phyloP scores from a whole-genome alignment of 2,329 filamentous ascomycete genomes.

The Davidsoniella neocaledoniae region DNA sequence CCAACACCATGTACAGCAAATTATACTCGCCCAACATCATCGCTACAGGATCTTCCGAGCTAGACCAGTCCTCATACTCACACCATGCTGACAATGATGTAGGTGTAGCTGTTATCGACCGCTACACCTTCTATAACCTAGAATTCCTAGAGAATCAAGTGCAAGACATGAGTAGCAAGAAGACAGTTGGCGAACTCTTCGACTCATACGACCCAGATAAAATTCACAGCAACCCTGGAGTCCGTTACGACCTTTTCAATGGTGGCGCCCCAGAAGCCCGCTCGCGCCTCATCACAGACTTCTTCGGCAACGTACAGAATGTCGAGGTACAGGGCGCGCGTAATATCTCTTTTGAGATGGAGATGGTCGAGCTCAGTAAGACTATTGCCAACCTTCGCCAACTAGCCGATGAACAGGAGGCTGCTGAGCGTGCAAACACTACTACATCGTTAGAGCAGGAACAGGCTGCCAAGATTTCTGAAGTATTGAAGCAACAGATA shows the following conservation, averaged over 20 bases:
- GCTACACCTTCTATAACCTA: slow-evolving; percentile 96
- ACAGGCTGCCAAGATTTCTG: no score
- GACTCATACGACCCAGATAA: slow-evolving; percentile 91
- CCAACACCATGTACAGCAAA: slow-evolving; percentile 97
- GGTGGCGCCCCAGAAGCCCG: slow-evolving; percentile 66
- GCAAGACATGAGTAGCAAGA: slow-evolving; percentile 67
- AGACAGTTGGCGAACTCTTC: slow-evolving; percentile 84
- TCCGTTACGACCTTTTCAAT: slow-evolving; percentile 87
- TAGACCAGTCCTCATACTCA: slow-evolving; percentile 92
- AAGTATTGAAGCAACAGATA: slow-evolving; percentile 12
- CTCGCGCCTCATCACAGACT: slow-evolving; percentile 76
- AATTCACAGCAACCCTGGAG: slow-evolving; percentile 82
- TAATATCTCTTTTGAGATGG: slow-evolving; percentile 46
- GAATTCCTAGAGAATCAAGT: slow-evolving; percentile 91
- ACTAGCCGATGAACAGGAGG: slow-evolving; percentile 30
- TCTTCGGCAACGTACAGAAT: slow-evolving; percentile 96
- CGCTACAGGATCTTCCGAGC: slow-evolving; percentile 86
- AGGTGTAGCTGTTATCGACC: slow-evolving; percentile 92
- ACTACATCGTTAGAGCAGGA: background rate
- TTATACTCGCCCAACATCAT: slow-evolving; percentile 98
- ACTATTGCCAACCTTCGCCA: slow-evolving; percentile 40
- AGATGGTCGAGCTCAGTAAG: slow-evolving; percentile 59
- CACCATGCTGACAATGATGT: slow-evolving; percentile 98
- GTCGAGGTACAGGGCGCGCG: slow-evolving; percentile 65
- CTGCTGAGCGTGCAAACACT: slow-evolving; percentile 12